Evolutionary conservation across 495 filamentous ascomycete genomes (phyloP).

Genomic region (Neurospora terricola): DNA sequence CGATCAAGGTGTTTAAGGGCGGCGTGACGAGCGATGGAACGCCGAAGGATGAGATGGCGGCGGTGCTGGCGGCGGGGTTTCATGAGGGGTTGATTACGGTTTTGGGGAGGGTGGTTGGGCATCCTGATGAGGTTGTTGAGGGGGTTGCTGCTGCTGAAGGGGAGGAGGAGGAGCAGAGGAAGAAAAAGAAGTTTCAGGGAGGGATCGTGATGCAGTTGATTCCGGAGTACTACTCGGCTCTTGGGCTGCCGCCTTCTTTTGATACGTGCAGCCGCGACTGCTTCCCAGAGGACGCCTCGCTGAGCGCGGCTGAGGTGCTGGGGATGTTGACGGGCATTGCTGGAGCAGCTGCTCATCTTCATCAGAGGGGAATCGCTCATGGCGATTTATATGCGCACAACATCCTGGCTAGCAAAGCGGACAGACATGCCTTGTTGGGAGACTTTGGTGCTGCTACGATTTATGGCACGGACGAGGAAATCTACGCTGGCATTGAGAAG

Average conservation of each 20-base stretch:
- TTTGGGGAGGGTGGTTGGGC: conserved; percentile 30
- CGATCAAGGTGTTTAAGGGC: conserved; percentile 37
- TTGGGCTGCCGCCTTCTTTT: conserved; percentile 21
- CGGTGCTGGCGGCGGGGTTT: conserved; percentile 30
- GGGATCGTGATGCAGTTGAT: conserved; percentile 32
- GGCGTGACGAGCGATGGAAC: conserved; percentile 29
- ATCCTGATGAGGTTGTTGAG: conserved; percentile 21
- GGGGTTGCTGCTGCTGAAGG: neutral
- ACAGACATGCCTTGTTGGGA: conserved; percentile 31
- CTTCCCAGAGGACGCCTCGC: conserved; percentile 21
- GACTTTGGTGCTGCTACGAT: conserved; percentile 37
- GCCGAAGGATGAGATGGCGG: conserved; percentile 34
- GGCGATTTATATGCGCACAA: conserved; percentile 36
- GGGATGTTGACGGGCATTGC: conserved; percentile 30
- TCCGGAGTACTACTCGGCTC: conserved; percentile 16
- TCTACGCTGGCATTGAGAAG: conserved; percentile 21
- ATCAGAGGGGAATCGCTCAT: conserved; percentile 30
- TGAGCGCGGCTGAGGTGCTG: conserved; percentile 20
- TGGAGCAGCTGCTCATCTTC: conserved; percentile 29
- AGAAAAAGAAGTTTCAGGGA: conserved; percentile 13
- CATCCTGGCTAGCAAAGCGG: conserved; percentile 27
- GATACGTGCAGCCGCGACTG: conserved; percentile 26
- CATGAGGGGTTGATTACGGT: conserved; percentile 36
- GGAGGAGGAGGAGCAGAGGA: neutral
- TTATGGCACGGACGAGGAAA: conserved; percentile 15